Evolutionary conservation across 2,329 filamentous ascomycete genomes (phyloP), one percentile per base, ranked within the genome.

Genomic region (Arthrobotrys musiformis): DNA sequence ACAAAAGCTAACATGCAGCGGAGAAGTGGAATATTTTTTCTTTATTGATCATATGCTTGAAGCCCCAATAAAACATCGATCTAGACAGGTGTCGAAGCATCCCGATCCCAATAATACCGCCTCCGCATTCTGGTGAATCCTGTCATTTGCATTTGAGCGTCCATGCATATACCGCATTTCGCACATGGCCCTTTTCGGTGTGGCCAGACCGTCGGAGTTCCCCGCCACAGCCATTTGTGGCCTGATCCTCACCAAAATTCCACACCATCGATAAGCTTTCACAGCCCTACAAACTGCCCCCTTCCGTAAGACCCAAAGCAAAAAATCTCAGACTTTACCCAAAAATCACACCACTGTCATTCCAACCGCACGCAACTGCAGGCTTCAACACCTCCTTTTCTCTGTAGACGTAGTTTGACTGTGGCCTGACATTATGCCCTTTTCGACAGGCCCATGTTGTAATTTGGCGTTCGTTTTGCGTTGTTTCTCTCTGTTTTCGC

Each of bases 301-400:
- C 52, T 19, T 22, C 28, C n/a, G 37, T 22, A 40, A 50, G 40
- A 8, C 42, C 15, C 17, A 42, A 19, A 44, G n/a, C n/a, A n/a
- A 40, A 42, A 54, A 46, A 37, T 19, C 22, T 24, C 35, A 33
- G 11, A 30, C 26, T 50, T 58, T 26, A 26, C 17, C 33, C 33
- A 33, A 46, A n/a, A 26, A 60, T 76, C 72, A 76, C 64, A 76
- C 72, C 72, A 76, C 58, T 58, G 64, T 76, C 72, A 28, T 66
- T 37, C 48, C 56, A 76, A 76, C 58, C 40, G 33, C 72, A 76
- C 72, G 72, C 64, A 63, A 76, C 48, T 44, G 15, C 33, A 60
- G 28, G 19, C 2, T 54, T 54, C 22, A 26, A 54, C 19, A 58
- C n/a, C 40, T 44, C 62, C 15, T 54, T 30, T 48, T 26, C 28